Percentiles rank a stretch among this genome's conserved stretches.
Conservation (phyloP, 257 asterid species). For the Capsicum pubescens region DNA sequence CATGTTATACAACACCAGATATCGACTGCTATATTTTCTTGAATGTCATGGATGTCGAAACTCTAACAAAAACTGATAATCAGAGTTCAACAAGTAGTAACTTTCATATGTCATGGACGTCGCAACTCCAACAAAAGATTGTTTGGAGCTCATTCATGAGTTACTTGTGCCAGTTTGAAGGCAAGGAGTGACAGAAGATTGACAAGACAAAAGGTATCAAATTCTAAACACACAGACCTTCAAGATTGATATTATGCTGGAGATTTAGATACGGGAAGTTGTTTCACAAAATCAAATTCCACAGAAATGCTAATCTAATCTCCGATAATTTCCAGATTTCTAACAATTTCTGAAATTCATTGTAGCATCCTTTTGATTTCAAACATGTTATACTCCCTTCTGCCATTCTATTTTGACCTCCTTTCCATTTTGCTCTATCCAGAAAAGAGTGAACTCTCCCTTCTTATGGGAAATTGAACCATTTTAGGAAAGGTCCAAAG, state of each 20-base stretch:
- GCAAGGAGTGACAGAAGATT: conserved; percentile 71
- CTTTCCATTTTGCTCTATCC: not conserved
- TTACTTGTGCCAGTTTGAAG: conserved; percentile 78
- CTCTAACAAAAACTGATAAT: conserved; percentile 17
- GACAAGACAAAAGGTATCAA: conserved; percentile 87
- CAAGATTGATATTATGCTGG: not conserved
- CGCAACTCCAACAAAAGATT: conserved; percentile 93
- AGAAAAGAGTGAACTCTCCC: not conserved
- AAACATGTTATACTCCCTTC: not conserved
- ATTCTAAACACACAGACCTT: not conserved
- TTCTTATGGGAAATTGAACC: not conserved
- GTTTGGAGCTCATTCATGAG: conserved; percentile 85
- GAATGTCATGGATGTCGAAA: not conserved
- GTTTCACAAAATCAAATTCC: not conserved
- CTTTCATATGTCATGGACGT: conserved; percentile 86
- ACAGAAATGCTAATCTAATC: not conserved
- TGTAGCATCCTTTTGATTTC: not conserved
- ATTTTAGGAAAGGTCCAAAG: not conserved
- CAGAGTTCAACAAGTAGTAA: conserved; percentile 54
- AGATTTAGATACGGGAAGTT: not conserved
- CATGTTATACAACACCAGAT: not conserved
- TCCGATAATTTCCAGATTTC: not conserved
- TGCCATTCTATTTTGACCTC: not conserved
- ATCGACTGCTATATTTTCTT: conserved; percentile 11
- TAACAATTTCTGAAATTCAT: not conserved